Evolutionary conservation across 306 rosid species (phyloP).

Genomic region (Vicia villosa): DNA sequence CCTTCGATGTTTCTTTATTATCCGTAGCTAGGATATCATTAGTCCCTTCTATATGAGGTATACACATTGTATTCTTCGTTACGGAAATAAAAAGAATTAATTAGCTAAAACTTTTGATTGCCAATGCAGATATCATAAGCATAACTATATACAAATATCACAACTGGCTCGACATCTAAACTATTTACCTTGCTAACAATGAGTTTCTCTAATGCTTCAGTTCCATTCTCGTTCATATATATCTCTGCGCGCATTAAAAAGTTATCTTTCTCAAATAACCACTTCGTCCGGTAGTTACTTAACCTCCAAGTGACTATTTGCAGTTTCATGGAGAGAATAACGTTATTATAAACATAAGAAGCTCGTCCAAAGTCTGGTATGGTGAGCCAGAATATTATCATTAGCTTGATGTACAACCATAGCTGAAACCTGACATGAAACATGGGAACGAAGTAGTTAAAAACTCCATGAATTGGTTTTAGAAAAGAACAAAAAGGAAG

Average conservation of each 20-base stretch:
- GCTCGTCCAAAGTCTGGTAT: constrained; percentile 58
- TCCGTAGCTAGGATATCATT: constrained; percentile 20
- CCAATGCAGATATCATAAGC: neutral
- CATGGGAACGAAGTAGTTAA: constrained; percentile 16
- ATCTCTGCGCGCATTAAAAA: constrained; percentile 48
- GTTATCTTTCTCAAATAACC: constrained; percentile 38
- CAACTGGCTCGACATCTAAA: constrained; percentile 26
- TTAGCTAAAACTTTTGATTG: constrained; percentile 8
- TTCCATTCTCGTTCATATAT: constrained; percentile 48
- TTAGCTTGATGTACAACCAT: constrained; percentile 58
- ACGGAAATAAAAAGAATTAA: too few relatives aligned
- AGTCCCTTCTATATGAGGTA: constrained; percentile 26
- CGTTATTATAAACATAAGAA: constrained; percentile 43
- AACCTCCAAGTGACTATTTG: constrained; percentile 4
- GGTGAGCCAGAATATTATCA: constrained; percentile 45
- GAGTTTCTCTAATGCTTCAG: constrained; percentile 55
- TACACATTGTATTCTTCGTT: constrained; percentile 9
- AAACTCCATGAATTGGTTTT: neutral
- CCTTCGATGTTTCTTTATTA: constrained; percentile 36
- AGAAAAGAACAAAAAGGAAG: neutral
- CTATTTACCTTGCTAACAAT: constrained; percentile 50
- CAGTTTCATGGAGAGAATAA: constrained; percentile 33
- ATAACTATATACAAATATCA: too few relatives aligned
- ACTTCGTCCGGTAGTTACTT: constrained; percentile 29
- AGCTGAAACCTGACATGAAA: constrained; percentile 46